Evolutionary conservation across 768 basidiomycete species (phyloP).

Genomic region (Lyophyllum semitale): DNA sequence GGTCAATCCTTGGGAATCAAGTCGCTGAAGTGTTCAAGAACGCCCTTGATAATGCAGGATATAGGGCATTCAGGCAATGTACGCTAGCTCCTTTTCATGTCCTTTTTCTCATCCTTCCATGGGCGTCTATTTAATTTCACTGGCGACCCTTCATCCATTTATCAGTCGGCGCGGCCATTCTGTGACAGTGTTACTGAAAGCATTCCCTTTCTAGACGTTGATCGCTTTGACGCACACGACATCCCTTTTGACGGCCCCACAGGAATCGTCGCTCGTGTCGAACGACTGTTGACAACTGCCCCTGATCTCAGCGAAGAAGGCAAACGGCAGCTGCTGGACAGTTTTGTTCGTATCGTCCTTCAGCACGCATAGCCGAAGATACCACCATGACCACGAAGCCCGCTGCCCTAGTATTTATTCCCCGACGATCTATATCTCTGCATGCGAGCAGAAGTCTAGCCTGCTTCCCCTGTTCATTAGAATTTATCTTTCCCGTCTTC

Average conservation of each 20-base stretch:
- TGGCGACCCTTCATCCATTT: not conserved
- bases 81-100: conserved; percentile 27
- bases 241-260: conserved; percentile 76
- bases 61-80: conserved; percentile 65
- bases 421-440: not conserved
- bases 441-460: not conserved
- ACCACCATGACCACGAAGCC: not conserved
- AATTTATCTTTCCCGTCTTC: not conserved
- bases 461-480: not conserved
- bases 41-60: conserved; percentile 47
- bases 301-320: conserved; percentile 46
- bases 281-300: conserved; percentile 55
- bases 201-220: conserved; percentile 52
- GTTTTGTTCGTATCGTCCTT: conserved; percentile 61
- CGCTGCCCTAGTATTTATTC: not conserved
- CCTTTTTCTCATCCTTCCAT: not conserved
- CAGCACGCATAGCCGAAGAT: conserved; percentile 38
- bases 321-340: conserved; percentile 56
- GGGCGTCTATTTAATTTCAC: conserved; percentile 4
- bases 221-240: conserved; percentile 71
- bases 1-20: conserved; percentile 43
- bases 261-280: conserved; percentile 68
- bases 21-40: conserved; percentile 50
- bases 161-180: conserved; percentile 1
- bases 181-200: conserved; percentile 12